phyloP scores from a whole-genome alignment of 2,329 filamentous ascomycete genomes.

The Lecanicillium sp. region DNA sequence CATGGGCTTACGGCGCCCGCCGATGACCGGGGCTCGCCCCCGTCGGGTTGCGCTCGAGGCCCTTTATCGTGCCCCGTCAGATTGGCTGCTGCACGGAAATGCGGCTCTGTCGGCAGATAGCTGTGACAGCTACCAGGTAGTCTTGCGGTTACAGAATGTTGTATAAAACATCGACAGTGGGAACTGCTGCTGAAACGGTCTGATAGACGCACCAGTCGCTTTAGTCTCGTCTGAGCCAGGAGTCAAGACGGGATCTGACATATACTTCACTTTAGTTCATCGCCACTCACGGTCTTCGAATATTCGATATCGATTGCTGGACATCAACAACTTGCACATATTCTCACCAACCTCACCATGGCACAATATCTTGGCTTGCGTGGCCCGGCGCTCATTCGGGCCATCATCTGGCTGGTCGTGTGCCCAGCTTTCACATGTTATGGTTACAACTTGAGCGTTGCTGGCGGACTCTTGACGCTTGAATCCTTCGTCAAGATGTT shows the following conservation, averaged over 20 bases:
- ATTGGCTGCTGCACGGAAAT: background rate
- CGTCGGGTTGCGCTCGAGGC: background rate
- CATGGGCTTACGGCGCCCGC: slow-evolving; percentile 7
- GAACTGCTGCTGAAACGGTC: background rate
- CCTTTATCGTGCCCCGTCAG: slow-evolving; percentile 5
- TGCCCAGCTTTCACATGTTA: slow-evolving; percentile 40
- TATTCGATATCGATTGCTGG: too few species aligned
- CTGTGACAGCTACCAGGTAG: background rate
- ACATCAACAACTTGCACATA: too few species aligned
- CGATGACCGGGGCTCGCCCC: slow-evolving; percentile 9
- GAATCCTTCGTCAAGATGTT: slow-evolving; percentile 51
- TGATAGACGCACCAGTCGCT: background rate
- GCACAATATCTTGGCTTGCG: slow-evolving; percentile 28
- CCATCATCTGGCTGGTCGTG: slow-evolving; percentile 38
- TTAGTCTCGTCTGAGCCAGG: background rate
- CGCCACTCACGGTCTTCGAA: too few species aligned
- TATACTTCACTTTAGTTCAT: too few species aligned
- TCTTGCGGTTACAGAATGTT: background rate
- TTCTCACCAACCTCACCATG: slow-evolving; percentile 10
- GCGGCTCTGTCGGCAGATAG: background rate
- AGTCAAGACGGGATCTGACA: too few species aligned
- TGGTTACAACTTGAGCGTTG: slow-evolving; percentile 61
- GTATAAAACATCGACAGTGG: slow-evolving; percentile 2
- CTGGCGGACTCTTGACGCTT: slow-evolving; percentile 63
- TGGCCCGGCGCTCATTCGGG: slow-evolving; percentile 29